Evolutionary conservation across 257 asterid species (phyloP).

Genomic region (Striga asiatica): DNA sequence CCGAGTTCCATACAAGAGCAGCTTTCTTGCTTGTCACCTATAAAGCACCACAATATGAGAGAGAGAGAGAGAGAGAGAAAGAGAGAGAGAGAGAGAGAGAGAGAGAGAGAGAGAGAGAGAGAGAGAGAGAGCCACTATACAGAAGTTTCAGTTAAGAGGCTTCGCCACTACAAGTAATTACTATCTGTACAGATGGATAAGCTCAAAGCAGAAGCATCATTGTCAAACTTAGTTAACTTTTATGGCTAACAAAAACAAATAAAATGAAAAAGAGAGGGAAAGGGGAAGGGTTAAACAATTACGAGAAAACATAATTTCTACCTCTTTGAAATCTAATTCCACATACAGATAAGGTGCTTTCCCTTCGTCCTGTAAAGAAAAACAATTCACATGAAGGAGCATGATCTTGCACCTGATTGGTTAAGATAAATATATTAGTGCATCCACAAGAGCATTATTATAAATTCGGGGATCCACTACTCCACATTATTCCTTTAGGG

Average conservation of each 20-base stretch:
- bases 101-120: too few relatives aligned
- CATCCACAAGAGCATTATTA: too few relatives aligned
- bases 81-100: too few relatives aligned
- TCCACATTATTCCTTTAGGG: too few relatives aligned
- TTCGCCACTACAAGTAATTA: background rate
- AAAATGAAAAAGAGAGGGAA: too few relatives aligned
- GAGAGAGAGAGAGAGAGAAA: too few relatives aligned
- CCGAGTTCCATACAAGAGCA: constrained; percentile 58
- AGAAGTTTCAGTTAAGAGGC: background rate
- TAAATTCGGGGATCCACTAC: too few relatives aligned
- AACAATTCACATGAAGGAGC: constrained; percentile 7
- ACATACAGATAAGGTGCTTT: constrained; percentile 74
- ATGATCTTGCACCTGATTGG: too few relatives aligned
- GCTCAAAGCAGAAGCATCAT: constrained; percentile 1
- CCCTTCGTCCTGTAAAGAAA: constrained; percentile 84
- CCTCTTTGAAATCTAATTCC: constrained; percentile 94
- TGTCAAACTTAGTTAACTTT: constrained; percentile 1
- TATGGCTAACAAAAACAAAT: too few relatives aligned
- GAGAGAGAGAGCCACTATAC: constrained; percentile 2
- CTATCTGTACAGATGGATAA: constrained; percentile 1
- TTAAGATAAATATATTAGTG: too few relatives aligned
- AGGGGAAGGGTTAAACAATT: background rate
- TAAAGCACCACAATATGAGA: constrained; percentile 11
- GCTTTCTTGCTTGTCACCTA: constrained; percentile 93
- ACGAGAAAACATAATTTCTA: constrained; percentile 10